Evolutionary conservation across 306 rosid genomes (phyloP), one percentile per base, ranked within the genome.

Genomic region (Trifolium subterraneum): DNA sequence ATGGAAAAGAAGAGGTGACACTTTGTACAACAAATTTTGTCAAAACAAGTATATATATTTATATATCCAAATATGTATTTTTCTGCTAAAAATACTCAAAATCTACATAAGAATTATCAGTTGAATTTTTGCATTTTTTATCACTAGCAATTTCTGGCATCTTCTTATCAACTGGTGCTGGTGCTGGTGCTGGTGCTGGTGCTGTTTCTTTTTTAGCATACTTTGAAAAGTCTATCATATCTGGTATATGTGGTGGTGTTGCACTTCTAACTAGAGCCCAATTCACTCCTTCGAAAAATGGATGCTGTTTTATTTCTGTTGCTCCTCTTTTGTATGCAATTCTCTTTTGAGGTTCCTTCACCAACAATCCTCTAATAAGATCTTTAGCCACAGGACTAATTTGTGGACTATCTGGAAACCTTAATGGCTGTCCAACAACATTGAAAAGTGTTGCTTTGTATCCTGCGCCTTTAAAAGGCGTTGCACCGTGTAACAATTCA

Each of bases 221-320:
- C 71, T 84, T 89, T 6, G 94, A 79, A 73, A 84, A 88, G 74
- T 90, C 92, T 68, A 90, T 65, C 19, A 86, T 72, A 1, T 92
- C 96, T 47, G 98, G 96, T 60, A 92, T 19, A 69, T 88, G 91
- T 4, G 98, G 98, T 79, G 98, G 96, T 41, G 14, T 51, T 36
- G 91, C 98, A 69, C 98, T 80, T 84, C 98, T 90, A 22, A 92
- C 94, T 1, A 92, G 85, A 9, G 98, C 98, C 96, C 98, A 92
- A 73, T 92, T 92, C 64, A 92, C 90, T 42, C 96, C 98, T 66
- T 92, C 96, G 31, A 92, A 92, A 82, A 92, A 92, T 2, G 96
- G 98, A 68, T 92, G 96, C 39, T 92, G 98, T 25, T 90, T 92
- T 45, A 92, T 87, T 48, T 92, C 96, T 36, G 96, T 88, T 18